These are phyloP conservation scores for Erythrophleum ivorense DNA, from an alignment of 331 rosid genomes.

Conservation along the genomic window DNA sequence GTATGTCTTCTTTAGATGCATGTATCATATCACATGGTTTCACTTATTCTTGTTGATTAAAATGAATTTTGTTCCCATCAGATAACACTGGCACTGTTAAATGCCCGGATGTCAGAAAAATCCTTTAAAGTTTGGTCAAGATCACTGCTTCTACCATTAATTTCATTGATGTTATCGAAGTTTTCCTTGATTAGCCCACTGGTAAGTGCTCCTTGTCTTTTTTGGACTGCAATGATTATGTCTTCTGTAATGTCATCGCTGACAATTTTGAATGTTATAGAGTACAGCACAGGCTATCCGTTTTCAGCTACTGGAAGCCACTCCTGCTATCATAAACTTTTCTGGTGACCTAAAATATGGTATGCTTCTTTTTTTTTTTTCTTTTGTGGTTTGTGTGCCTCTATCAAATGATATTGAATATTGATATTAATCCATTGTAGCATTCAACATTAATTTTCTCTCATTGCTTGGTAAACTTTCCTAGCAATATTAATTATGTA, in stretches of 20 bases:
- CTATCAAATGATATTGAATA: constrained; percentile 8
- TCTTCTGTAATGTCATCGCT: constrained; percentile 34
- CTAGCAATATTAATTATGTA: constrained; percentile 11
- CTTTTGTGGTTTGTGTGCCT: background rate
- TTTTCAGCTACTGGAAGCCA: constrained; percentile 85
- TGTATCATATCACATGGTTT: constrained; percentile 15
- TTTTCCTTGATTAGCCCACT: constrained; percentile 87
- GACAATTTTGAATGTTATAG: constrained; percentile 55
- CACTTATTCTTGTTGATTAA: constrained; percentile 29
- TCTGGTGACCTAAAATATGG: constrained; percentile 93
- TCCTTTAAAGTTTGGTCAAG: constrained; percentile 79
- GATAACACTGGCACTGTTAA: constrained; percentile 77
- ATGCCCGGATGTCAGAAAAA: constrained; percentile 83
- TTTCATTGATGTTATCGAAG: constrained; percentile 87
- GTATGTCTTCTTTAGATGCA: constrained; percentile 32
- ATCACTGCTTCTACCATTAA: constrained; percentile 71
- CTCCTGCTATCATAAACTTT: constrained; percentile 72
- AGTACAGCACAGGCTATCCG: constrained; percentile 79
- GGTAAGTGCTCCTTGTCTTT: constrained; percentile 56
- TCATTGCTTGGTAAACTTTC: constrained; percentile 20
- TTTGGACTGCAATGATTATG: constrained; percentile 14
- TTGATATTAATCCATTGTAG: constrained; percentile 5
- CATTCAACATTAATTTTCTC: constrained; percentile 17
- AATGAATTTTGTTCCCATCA: constrained; percentile 42
- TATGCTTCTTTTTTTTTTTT: constrained; percentile 35